Conservation (phyloP, 345 rosid species). For the Litchi chinensis region DNA sequence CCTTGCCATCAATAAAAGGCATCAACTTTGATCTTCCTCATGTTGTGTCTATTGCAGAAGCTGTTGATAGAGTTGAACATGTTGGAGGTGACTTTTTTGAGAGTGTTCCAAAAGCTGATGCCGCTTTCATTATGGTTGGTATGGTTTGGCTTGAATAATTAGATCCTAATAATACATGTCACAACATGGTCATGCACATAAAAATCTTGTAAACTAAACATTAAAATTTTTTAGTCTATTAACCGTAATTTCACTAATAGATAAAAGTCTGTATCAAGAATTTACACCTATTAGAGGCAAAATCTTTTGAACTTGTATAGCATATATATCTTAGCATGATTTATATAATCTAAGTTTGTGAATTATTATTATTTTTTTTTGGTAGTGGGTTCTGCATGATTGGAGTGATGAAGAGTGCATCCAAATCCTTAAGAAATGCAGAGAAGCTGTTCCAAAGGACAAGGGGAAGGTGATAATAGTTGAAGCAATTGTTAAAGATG, state of each 20-base stretch:
- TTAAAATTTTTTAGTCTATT: too few species aligned
- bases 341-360: background rate
- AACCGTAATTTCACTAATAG: too few species aligned
- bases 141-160: background rate
- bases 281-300: too few species aligned
- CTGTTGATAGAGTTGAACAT: conserved; percentile 47
- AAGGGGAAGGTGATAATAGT: conserved; percentile 65
- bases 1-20: conserved; percentile 61
- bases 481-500: conserved; percentile 52
- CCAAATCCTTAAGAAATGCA: conserved; percentile 59
- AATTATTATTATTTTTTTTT: background rate
- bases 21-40: conserved; percentile 81
- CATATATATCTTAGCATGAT: background rate
- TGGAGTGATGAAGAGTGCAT: conserved; percentile 78
- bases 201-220: too few species aligned
- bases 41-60: conserved; percentile 46
- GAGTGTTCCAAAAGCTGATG: conserved; percentile 60
- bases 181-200: too few species aligned
- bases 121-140: conserved; percentile 58
- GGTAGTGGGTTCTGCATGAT: conserved; percentile 70
- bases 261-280: too few species aligned
- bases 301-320: background rate
- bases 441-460: conserved; percentile 52
- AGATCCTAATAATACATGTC: background rate
- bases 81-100: conserved; percentile 76